Evolutionary conservation across 768 basidiomycete genomes (phyloP).

Genomic region (Tephrocybe sp.): DNA sequence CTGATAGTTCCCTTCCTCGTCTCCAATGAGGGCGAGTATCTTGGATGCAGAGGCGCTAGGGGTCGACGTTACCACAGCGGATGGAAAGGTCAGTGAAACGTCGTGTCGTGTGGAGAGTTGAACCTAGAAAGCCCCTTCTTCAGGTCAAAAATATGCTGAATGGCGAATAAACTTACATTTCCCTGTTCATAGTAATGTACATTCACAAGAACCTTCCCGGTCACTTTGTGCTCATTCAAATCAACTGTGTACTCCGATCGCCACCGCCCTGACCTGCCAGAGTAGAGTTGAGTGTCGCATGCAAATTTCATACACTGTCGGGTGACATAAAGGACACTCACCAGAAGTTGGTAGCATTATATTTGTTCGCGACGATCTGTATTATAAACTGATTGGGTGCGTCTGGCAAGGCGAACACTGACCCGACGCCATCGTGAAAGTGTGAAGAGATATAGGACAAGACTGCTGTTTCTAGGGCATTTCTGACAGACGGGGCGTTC

Average conservation of each 20-base stretch:
- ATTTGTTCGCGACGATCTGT: conserved; percentile 93
- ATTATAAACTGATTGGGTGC: conserved; percentile 52
- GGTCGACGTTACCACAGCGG: conserved; percentile 50
- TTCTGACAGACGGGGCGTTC: conserved; percentile 33
- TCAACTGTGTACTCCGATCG: conserved; percentile 83
- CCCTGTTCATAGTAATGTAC: conserved; percentile 99
- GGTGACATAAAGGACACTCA: conserved; percentile 25
- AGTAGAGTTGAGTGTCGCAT: not conserved
- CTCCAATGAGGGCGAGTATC: conserved; percentile 76
- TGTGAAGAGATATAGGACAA: conserved; percentile 75
- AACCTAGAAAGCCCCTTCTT: conserved; percentile 48
- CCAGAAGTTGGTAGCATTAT: conserved; percentile 94
- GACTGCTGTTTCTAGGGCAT: conserved; percentile 66
- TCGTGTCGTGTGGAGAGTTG: conserved; percentile 81
- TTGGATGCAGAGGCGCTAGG: conserved; percentile 58
- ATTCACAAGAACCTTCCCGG: conserved; percentile 76
- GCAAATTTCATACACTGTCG: not conserved
- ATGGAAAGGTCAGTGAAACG: conserved; percentile 60
- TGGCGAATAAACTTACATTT: conserved; percentile 52
- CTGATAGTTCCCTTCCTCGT: conserved; percentile 81
- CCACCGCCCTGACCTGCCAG: conserved; percentile 89
- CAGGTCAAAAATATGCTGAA: not conserved
- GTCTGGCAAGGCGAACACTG: conserved; percentile 60
- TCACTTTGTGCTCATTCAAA: conserved; percentile 54
- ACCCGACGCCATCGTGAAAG: conserved; percentile 74